Evolutionary conservation across 2,329 filamentous ascomycete genomes (phyloP).

Genomic region (Botrytis byssoidea): DNA sequence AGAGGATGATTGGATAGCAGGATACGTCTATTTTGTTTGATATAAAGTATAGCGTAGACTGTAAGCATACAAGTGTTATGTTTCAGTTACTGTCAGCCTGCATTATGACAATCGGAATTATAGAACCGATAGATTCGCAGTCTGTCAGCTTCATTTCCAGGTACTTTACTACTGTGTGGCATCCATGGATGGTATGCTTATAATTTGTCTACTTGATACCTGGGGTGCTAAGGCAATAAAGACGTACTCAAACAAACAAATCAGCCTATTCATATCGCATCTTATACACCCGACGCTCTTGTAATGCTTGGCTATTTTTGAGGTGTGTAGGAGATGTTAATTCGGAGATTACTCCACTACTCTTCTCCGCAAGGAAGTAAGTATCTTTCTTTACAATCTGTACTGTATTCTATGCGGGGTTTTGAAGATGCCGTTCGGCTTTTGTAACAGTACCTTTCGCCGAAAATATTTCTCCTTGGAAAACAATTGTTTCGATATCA

Average conservation of each 20-base stretch:
- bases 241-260: not conserved
- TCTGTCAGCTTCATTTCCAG: not conserved
- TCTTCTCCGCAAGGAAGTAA: not conserved
- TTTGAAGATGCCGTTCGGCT: not conserved
- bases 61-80: conserved; percentile 2
- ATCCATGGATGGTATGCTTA: not conserved
- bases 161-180: not conserved
- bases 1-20: not conserved
- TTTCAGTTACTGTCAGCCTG: conserved; percentile 3
- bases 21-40: not conserved
- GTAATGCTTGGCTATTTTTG: not conserved
- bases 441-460: not conserved
- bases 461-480: not conserved
- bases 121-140: not conserved
- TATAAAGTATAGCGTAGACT: not conserved
- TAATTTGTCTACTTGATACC: not conserved
- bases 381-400: not conserved
- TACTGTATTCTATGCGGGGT: not conserved
- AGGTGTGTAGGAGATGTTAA: not conserved
- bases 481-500: not conserved
- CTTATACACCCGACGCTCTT: not conserved
- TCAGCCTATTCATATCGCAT: not conserved
- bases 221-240: no score
- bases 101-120: not conserved
- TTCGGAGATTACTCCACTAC: not conserved